A percentile compares a stretch with the other conserved stretches of the same genome.
These are phyloP conservation scores for Cocos nucifera DNA, from an alignment of 176 grass and related monocot species.

Conservation along the genomic window DNA sequence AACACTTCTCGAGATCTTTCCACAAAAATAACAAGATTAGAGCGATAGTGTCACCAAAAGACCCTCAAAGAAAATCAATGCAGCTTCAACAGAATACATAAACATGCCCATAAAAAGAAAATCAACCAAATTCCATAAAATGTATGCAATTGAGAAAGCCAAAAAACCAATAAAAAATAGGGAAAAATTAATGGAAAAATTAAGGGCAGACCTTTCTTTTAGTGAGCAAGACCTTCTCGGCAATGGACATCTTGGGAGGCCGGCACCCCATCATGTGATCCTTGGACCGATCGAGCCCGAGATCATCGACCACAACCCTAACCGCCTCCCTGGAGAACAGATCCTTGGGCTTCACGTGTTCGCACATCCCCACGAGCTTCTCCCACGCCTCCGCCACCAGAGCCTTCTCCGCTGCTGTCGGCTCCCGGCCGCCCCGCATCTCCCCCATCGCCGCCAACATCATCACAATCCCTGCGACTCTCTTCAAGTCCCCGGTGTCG, in stretches of 20 bases:
- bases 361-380: slow-evolving; percentile 42
- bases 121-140: not conserved
- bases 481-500: slow-evolving; percentile 36
- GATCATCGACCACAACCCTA: slow-evolving; percentile 76
- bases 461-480: slow-evolving; percentile 95
- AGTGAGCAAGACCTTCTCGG: slow-evolving; percentile 75
- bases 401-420: slow-evolving; percentile 66
- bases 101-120: not conserved
- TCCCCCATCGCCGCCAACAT: slow-evolving; percentile 65
- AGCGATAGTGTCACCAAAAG: too few species aligned
- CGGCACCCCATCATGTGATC: slow-evolving; percentile 70
- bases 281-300: slow-evolving; percentile 71
- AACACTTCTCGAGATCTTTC: too few species aligned
- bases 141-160: not conserved
- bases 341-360: slow-evolving; percentile 65
- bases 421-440: slow-evolving; percentile 67
- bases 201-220: slow-evolving; percentile 67
- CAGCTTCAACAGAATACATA: not conserved
- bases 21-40: too few species aligned
- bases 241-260: slow-evolving; percentile 66
- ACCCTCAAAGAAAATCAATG: too few species aligned
- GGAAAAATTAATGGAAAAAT: too few species aligned
- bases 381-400: slow-evolving; percentile 74
- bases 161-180: too few species aligned
- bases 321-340: slow-evolving; percentile 84